Conservation (phyloP, 768 basidiomycete genomes). For the Nevesoporus exiguus region DNA sequence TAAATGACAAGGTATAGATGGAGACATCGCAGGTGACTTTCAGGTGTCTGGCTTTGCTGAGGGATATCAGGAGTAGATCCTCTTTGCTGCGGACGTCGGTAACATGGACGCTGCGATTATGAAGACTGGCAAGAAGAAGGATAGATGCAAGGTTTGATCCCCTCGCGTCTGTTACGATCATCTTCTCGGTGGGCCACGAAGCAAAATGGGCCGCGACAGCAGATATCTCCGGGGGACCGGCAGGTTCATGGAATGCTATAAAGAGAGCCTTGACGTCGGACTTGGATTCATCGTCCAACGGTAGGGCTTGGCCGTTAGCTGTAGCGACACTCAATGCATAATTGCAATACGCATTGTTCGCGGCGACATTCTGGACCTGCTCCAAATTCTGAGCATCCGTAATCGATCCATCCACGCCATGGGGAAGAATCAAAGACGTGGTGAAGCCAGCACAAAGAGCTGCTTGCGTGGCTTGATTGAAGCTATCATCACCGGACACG, state of each 20-base stretch:
- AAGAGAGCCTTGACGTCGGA: constrained; percentile 84
- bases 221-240: constrained; percentile 56
- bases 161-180: constrained; percentile 92
- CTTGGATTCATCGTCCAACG: constrained; percentile 69
- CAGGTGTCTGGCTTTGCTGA: constrained; percentile 91
- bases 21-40: constrained; percentile 97
- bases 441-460: constrained; percentile 91
- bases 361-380: constrained; percentile 60
- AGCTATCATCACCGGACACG: constrained; percentile 48
- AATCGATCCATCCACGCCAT: constrained; percentile 59
- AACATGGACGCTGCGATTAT: constrained; percentile 85
- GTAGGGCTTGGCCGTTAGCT: constrained; percentile 58
- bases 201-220: constrained; percentile 84
- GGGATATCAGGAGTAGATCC: constrained; percentile 84
- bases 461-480: constrained; percentile 69
- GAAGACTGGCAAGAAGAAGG: constrained; percentile 88
- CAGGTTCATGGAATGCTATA: constrained; percentile 65
- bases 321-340: constrained; percentile 82
- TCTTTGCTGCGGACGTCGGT: constrained; percentile 84
- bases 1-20: constrained; percentile 88
- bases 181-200: constrained; percentile 86
- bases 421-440: constrained; percentile 73
- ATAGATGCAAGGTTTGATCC: constrained; percentile 91
- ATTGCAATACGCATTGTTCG: constrained; percentile 75
- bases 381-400: constrained; percentile 68